These are phyloP conservation scores for Kondoa subrosea DNA, from an alignment of 768 basidiomycete genomes.

Conservation along the genomic window DNA sequence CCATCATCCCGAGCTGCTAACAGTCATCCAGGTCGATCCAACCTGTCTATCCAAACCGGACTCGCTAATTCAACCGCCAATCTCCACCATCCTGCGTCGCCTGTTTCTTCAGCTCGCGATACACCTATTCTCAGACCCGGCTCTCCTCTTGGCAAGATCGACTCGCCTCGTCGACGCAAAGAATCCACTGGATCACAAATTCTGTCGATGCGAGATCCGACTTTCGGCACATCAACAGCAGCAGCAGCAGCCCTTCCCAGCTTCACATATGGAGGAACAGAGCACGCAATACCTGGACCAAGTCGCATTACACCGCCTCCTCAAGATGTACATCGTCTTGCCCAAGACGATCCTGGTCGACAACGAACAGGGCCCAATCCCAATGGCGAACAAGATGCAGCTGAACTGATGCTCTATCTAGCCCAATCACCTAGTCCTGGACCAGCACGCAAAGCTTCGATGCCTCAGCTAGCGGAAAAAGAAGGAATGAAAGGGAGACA, in stretches of 20 bases:
- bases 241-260: background rate
- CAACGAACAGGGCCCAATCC: background rate
- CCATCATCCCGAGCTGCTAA: no score
- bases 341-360: background rate
- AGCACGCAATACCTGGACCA: background rate
- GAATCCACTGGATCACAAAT: background rate
- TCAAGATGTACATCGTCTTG: background rate
- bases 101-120: conserved; percentile 7
- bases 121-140: background rate
- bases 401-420: conserved; percentile 27
- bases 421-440: conserved; percentile 23
- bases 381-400: conserved; percentile 3
- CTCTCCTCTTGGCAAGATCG: background rate
- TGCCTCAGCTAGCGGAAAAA: background rate
- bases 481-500: conserved; percentile 22
- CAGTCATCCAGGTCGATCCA: background rate
- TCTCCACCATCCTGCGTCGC: conserved; percentile 1
- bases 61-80: background rate
- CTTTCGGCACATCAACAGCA: no score
- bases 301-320: background rate
- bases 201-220: background rate
- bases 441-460: background rate
- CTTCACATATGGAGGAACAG: background rate
- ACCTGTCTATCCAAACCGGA: background rate
- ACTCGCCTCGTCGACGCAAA: conserved; percentile 2